Base-by-base conservation (phyloP, 768 basidiomycete species). In the Collybia sordida region DNA sequence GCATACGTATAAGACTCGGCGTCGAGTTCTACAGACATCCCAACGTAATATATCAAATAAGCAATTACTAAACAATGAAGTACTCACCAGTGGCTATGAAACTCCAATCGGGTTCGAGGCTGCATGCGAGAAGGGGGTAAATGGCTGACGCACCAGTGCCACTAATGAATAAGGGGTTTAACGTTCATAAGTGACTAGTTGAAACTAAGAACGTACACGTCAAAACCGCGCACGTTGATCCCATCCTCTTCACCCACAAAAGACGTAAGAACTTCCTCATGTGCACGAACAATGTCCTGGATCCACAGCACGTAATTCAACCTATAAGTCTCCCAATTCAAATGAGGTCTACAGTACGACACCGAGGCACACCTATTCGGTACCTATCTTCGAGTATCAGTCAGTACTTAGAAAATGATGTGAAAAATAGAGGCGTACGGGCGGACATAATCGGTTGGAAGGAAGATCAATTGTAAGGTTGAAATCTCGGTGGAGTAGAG, bases 131-230 rank as follows among this genome's bases (percentile, higher is more conserved):
- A 1, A 98, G 72, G 0, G 95, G 87, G 56, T 97, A 98, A 48
- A 98, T 92, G 0, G 83, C 88, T 0, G 90, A 90, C 6, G 93
- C 86, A 0, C 96, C 96, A 6, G 94, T 96, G 18, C 96, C 96
- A 34, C 93, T 92, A 54, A 22, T 46, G 28, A 54, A 35, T 14
- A 7, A 49, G 34, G 22, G n/a, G 15, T 14, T 21, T 19, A 23
- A 31, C 21, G 34, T 19, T 14, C 12, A 27, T 38, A 22, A 41
- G 47, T 12, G 39, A 34, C 6, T 47, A 37, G 25, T 35, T 6
- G 11, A 11, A 24, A 39, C 28, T 12, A 27, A 25, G 34, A 31
- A 58, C 84, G 45, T 62, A 93, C 93, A 95, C 79, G 58, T 95
- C 92, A 11, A 90, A 63, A 0, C 85, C 88, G 6, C 64, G 67